Percentiles rank a stretch among this genome's conserved stretches.
Conservation (phyloP, 2,329 filamentous ascomycete species). For the Aspergillus novofumigatus region DNA sequence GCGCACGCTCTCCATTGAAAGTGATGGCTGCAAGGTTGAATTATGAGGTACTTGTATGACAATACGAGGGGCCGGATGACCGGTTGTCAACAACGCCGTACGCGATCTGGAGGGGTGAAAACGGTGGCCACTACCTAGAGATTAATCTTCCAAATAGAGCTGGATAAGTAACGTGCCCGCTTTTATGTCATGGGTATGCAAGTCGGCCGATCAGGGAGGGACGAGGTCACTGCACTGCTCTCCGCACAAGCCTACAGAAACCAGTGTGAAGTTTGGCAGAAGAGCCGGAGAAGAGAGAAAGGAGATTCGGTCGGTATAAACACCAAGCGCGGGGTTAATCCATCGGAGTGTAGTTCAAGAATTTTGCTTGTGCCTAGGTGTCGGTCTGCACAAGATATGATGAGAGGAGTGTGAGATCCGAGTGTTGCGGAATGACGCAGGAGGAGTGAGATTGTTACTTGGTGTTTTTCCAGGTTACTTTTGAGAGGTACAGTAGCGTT, state of each 20-base stretch:
- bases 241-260: background rate
- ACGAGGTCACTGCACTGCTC: background rate
- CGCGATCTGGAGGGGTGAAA: background rate
- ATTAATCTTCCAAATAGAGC: background rate
- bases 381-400: background rate
- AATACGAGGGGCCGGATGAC: background rate
- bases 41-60: background rate
- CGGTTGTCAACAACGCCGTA: background rate
- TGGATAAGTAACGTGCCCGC: background rate
- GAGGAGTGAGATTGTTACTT: background rate
- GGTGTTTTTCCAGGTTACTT: background rate
- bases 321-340: constrained; percentile 1
- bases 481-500: background rate
- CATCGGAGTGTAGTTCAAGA: background rate
- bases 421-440: background rate
- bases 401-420: background rate
- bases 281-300: background rate
- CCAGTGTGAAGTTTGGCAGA: background rate
- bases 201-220: constrained; percentile 6
- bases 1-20: constrained; percentile 53
- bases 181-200: background rate
- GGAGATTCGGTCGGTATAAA: background rate
- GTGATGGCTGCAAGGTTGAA: constrained; percentile 3
- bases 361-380: background rate
- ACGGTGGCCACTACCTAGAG: background rate